Base-by-base conservation (phyloP, 2,329 filamentous ascomycete species). In the Cytospora piceicola region DNA sequence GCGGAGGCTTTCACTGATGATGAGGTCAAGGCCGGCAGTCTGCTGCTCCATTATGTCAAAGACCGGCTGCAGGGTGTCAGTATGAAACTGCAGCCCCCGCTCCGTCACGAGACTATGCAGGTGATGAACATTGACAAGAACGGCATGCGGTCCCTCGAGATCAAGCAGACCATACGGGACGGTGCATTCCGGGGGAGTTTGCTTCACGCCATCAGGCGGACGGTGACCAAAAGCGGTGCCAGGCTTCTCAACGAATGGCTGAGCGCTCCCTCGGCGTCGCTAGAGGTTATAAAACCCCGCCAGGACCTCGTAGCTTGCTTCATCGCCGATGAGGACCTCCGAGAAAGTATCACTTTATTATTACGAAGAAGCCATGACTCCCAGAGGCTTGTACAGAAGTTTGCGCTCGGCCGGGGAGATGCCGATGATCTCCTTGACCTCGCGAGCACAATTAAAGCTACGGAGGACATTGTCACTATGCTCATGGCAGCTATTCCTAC, bases 71-170 rank as follows among this genome's bases (percentile, higher is more conserved):
- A 91, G 71, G 92, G 92, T 22, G 80, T 89, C 61, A 88, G 87
- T 72, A 88, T 96, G 79, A 93, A 91, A 75, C 83, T 99, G 51
- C 93, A 96, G 75, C 88, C 92, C 54, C 95, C 95, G 2, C 80
- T 89, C 42, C 89, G 92, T 66, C 86, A 92, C 70, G 87, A 91
- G 70, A 83, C 86, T 60, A 82, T 91, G 73, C 87, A 96, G 68
- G 88, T 90, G 69, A 95, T 99, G 92, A 85, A 81, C 59, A 96
- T 99, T 70, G 95, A 99, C 79, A 94, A 90, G 74, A 96, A 94
- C 73, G 97, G 91, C 70, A 84, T 99, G 78, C 86, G 92, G 66
- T 92, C 94, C 1, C 83, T 99, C 5, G 95, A 99, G 76, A 92
- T 99, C 70, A 88, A 92, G 70, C 88, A 89, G 74, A 98, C 95